Evolutionary conservation across 306 rosid genomes (phyloP).

Genomic region (Quercus bicolor): DNA sequence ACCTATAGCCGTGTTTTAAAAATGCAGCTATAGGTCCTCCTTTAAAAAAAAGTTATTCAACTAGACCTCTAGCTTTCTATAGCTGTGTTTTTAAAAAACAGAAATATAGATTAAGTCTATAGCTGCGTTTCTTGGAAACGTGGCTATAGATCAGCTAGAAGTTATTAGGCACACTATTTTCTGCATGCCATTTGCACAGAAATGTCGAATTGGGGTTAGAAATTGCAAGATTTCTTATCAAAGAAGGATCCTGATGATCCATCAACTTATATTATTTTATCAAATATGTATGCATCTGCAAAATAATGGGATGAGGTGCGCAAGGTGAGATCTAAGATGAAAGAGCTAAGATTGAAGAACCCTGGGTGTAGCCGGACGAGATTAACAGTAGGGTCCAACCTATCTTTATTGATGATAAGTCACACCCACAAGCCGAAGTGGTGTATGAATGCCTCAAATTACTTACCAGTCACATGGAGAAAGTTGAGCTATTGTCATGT

Average conservation of each 20-base stretch:
- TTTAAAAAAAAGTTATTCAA: too few relatives aligned
- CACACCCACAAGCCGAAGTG: slow-evolving; percentile 43
- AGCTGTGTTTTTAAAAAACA: too few relatives aligned
- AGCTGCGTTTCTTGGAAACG: too few relatives aligned
- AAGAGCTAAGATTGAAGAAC: slow-evolving; percentile 63
- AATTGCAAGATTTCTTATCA: slow-evolving; percentile 48
- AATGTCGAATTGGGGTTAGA: slow-evolving; percentile 52
- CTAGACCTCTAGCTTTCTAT: too few relatives aligned
- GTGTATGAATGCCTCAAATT: slow-evolving; percentile 47
- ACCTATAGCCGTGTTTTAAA: too few relatives aligned
- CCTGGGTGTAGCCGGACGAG: slow-evolving; percentile 91
- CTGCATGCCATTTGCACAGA: slow-evolving; percentile 55
- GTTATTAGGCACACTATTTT: slow-evolving; percentile 64
- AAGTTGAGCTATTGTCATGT: slow-evolving; percentile 30
- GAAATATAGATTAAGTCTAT: too few relatives aligned
- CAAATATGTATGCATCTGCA: slow-evolving; percentile 14
- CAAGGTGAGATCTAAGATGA: slow-evolving; percentile 61
- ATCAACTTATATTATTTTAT: slow-evolving; percentile 30
- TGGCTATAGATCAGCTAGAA: neutral
- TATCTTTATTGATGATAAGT: slow-evolving; percentile 64
- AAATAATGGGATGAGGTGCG: slow-evolving; percentile 65
- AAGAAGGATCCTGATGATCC: slow-evolving; percentile 59
- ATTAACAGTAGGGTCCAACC: slow-evolving; percentile 51
- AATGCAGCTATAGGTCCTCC: too few relatives aligned
- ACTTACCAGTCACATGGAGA: slow-evolving; percentile 61